Evolutionary conservation across 257 asterid genomes (phyloP), one percentile per base, ranked within the genome.

Genomic region (Vinca minor): DNA sequence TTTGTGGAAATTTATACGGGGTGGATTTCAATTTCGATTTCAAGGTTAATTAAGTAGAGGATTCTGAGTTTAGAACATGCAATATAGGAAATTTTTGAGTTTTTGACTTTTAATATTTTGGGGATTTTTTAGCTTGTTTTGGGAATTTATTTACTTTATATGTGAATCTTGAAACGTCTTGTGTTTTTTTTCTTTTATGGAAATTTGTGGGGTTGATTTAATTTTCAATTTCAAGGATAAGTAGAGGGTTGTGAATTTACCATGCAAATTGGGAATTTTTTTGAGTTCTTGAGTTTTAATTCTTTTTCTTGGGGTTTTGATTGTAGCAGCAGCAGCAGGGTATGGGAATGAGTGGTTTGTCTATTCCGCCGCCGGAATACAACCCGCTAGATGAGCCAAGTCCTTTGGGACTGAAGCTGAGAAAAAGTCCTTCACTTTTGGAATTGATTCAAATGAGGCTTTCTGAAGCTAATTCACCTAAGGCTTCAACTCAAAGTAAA

Each of bases 371-470:
- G 15, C 63, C 73, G 8, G 81, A 75, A 42, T 79, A 75, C 70
- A 81, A 81, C 61, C 87, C 84, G 1, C 72, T 84, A 1, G 83
- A 81, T 42, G 90, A 84, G 79, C 87, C 90, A 1, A 81, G 90
- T 73, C 90, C 87, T 17, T 67, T 84, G 72, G 90, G 90, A n/a
- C 63, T 84, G 79, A 78, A 76, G 52, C 73, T 84, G 34, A 74
- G 85, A 71, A 84, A 84, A 71, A 84, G 91, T 56, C 91, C 91
- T 4, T 84, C 91, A 1, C 82, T 84, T 45, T 71, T 84, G 81
- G 91, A 84, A 55, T 71, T 84, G 76, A 82, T 84, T 65, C 91
- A 84, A 66, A 71, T 73, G 85, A 79, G 77, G 78, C 84, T 84
- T 73, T 79, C 87, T 38, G 82, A 75, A 42, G 66, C 74, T 46